Evolutionary conservation across 2,329 filamentous ascomycete species (phyloP).

Genomic region (Metarhizium album): DNA sequence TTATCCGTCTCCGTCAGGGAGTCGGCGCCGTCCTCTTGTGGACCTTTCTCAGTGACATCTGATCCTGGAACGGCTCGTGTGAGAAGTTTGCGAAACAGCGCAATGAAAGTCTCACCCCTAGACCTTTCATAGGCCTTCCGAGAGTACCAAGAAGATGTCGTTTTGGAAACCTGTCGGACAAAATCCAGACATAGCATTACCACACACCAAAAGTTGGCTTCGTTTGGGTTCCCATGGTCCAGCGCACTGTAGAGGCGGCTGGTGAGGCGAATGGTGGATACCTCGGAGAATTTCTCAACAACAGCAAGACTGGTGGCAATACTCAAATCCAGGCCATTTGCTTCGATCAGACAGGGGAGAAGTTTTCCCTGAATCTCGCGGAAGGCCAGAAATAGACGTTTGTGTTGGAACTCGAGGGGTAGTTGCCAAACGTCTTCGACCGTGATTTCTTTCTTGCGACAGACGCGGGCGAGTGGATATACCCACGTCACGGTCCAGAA

Average conservation of each 20-base stretch:
- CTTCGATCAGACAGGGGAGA: constrained; percentile 55
- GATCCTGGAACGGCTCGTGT: constrained; percentile 28
- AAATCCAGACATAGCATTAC: constrained; percentile 25
- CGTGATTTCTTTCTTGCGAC: constrained; percentile 54
- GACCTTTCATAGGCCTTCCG: constrained; percentile 75
- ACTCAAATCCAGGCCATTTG: constrained; percentile 69
- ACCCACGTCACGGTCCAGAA: constrained; percentile 85
- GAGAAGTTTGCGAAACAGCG: constrained; percentile 26
- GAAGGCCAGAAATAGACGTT: constrained; percentile 62
- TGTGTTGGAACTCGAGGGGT: constrained; percentile 73
- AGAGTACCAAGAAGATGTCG: constrained; percentile 59
- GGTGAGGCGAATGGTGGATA: constrained; percentile 27
- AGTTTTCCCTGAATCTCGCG: constrained; percentile 63
- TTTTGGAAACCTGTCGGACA: constrained; percentile 24
- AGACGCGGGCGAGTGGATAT: constrained; percentile 57
- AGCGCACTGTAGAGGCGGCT: constrained; percentile 25
- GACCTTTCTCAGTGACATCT: constrained; percentile 25
- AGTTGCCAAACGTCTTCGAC: constrained; percentile 76
- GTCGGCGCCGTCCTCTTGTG: constrained; percentile 9
- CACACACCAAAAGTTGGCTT: constrained; percentile 26
- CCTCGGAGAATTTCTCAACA: constrained; percentile 30
- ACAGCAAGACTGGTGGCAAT: constrained; percentile 56
- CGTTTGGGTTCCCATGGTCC: constrained; percentile 16
- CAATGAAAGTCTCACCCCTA: constrained; percentile 53
- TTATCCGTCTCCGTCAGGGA: neutral